Conservation (phyloP, 495 filamentous ascomycete genomes). For the Hyaloscypha hepaticicola region DNA sequence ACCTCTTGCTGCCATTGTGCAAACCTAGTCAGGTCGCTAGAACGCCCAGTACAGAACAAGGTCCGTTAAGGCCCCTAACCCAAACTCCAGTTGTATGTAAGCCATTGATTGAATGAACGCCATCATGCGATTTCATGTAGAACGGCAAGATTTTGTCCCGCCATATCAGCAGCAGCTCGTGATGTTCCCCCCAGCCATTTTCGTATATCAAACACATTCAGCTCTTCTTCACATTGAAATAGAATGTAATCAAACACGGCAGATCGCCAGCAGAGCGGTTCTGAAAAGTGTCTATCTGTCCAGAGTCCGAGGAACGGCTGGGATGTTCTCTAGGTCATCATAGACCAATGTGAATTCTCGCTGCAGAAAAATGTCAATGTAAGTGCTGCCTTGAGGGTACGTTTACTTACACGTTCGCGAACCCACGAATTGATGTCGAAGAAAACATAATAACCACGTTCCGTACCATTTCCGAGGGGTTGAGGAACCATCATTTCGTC, state of each 20-base stretch:
- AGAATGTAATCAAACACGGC: background rate
- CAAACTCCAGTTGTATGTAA: constrained; percentile 18
- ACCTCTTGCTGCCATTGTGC: constrained; percentile 11
- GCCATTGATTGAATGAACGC: constrained; percentile 11
- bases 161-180: background rate
- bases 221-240: background rate
- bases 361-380: constrained; percentile 42
- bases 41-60: constrained; percentile 12
- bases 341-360: constrained; percentile 79
- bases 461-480: constrained; percentile 62
- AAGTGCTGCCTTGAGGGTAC: constrained; percentile 8
- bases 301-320: constrained; percentile 3
- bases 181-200: background rate
- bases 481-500: constrained; percentile 73
- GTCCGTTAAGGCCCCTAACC: constrained; percentile 1
- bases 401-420: constrained; percentile 68
- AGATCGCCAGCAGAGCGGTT: background rate
- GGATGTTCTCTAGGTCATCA: constrained; percentile 61
- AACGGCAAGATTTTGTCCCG: background rate
- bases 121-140: constrained; percentile 9
- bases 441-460: constrained; percentile 85
- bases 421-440: constrained; percentile 86
- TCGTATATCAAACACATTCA: background rate
- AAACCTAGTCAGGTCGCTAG: constrained; percentile 17
- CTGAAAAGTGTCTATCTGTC: background rate